Conservation (phyloP, 2,329 filamentous ascomycete genomes). For the Metarhizium humberi region DNA sequence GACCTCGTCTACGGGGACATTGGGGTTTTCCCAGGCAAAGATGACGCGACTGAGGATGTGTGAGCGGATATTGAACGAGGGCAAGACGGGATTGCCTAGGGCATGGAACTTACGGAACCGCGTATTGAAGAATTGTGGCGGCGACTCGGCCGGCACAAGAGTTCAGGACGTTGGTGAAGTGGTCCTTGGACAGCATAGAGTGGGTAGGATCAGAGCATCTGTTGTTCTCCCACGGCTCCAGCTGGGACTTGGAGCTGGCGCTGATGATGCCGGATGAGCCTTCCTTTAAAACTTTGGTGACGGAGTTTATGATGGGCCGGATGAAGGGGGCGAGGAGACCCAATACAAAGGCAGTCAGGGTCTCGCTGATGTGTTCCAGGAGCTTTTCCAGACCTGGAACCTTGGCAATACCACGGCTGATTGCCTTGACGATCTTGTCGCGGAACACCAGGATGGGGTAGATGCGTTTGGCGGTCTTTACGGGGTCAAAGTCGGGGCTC, state of each 20-base stretch:
- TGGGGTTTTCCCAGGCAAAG: slow-evolving; percentile 86
- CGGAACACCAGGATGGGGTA: slow-evolving; percentile 92
- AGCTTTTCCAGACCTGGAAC: slow-evolving; percentile 82
- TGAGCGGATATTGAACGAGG: not conserved
- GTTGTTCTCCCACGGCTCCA: slow-evolving; percentile 72
- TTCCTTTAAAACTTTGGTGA: slow-evolving; percentile 74
- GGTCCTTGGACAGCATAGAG: slow-evolving; percentile 76
- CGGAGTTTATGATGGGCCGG: slow-evolving; percentile 79
- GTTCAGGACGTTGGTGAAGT: slow-evolving; percentile 73
- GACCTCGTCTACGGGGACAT: slow-evolving; percentile 74
- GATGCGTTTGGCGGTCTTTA: slow-evolving; percentile 69
- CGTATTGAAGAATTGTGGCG: slow-evolving; percentile 71
- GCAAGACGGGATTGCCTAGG: not conserved
- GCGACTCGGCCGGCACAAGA: slow-evolving; percentile 67
- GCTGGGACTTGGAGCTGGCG: slow-evolving; percentile 64
- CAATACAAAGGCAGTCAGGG: slow-evolving; percentile 82
- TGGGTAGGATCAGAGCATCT: slow-evolving; percentile 70
- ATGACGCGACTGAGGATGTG: slow-evolving; percentile 50
- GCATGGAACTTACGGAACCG: slow-evolving; percentile 54
- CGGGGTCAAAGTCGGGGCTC: slow-evolving; percentile 66
- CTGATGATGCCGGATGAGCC: slow-evolving; percentile 66
- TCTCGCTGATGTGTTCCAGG: slow-evolving; percentile 92
- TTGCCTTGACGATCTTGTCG: slow-evolving; percentile 83
- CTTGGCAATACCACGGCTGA: slow-evolving; percentile 79
- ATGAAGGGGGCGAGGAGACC: slow-evolving; percentile 87